Evolutionary conservation across 1,139 yeast species (phyloP).

Genomic region (Pichia sp.): DNA sequence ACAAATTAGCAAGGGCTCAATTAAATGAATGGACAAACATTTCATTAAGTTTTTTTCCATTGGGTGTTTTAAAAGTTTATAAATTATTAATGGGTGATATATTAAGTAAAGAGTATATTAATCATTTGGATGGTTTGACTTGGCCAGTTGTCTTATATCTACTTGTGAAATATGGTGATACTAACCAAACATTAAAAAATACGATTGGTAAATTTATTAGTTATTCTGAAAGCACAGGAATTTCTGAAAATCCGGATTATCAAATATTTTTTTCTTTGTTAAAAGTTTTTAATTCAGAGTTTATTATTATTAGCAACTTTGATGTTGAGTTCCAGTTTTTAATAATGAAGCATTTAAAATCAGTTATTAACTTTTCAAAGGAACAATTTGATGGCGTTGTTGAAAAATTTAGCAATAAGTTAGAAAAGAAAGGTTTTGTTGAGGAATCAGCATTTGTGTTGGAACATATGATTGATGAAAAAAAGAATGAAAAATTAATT

Average conservation of each 20-base stretch:
- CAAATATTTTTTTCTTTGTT: conserved; percentile 31
- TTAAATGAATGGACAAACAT: conserved; percentile 55
- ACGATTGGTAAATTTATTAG: conserved; percentile 14
- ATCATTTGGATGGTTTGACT: conserved; percentile 43
- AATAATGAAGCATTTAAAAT: conserved; percentile 19
- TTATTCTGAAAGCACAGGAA: conserved; percentile 9
- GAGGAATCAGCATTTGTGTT: conserved; percentile 57
- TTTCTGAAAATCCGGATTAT: conserved; percentile 1
- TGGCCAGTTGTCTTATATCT: conserved; percentile 65
- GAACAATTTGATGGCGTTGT: conserved; percentile 39
- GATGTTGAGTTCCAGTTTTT: conserved; percentile 24
- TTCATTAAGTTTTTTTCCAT: conserved; percentile 44
- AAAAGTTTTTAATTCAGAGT: conserved; percentile 31
- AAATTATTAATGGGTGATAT: conserved; percentile 58
- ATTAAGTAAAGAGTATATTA: conserved; percentile 28
- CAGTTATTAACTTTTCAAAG: conserved; percentile 8
- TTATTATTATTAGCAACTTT: conserved; percentile 17
- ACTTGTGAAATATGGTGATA: conserved; percentile 54
- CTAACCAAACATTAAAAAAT: conserved; percentile 25
- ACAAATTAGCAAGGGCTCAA: conserved; percentile 52
- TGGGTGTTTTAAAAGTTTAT: conserved; percentile 49
- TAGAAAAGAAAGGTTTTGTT: conserved; percentile 44
- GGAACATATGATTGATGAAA: conserved; percentile 46
- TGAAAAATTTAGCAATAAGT: conserved; percentile 45
- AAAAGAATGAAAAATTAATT: neutral